Evolutionary conservation across 2,329 filamentous ascomycete species (phyloP).

Genomic region (Hymenoscyphus infarciens): DNA sequence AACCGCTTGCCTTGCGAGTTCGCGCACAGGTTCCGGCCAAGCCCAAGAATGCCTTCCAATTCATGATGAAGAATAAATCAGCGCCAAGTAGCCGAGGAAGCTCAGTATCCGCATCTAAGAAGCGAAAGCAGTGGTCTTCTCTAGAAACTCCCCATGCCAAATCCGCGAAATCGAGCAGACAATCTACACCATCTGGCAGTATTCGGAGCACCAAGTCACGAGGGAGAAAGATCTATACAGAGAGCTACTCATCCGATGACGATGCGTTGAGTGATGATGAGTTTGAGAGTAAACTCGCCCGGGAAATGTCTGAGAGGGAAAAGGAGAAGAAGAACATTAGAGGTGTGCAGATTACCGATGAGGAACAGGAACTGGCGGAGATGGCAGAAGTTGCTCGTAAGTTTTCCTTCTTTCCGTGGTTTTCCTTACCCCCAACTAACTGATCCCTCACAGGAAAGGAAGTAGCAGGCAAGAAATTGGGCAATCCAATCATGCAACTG

Average conservation of each 20-base stretch:
- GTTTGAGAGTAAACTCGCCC: slow-evolving; percentile 75
- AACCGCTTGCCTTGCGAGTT: slow-evolving; percentile 28
- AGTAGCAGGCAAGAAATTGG: slow-evolving; percentile 85
- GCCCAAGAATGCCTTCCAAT: slow-evolving; percentile 44
- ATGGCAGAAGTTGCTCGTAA: slow-evolving; percentile 74
- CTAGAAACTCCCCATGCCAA: slow-evolving; percentile 51
- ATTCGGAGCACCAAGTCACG: slow-evolving; percentile 48
- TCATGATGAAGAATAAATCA: slow-evolving; percentile 37
- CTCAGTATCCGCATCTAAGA: slow-evolving; percentile 49
- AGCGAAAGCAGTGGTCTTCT: slow-evolving; percentile 46
- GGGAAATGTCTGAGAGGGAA: slow-evolving; percentile 50
- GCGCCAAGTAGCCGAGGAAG: slow-evolving; percentile 9
- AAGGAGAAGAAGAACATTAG: slow-evolving; percentile 39
- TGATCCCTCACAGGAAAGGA: slow-evolving; percentile 59
- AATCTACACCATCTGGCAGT: slow-evolving; percentile 64
- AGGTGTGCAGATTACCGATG: slow-evolving; percentile 37
- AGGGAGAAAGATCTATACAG: slow-evolving; percentile 43
- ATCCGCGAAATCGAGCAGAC: slow-evolving; percentile 69
- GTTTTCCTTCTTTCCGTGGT: slow-evolving; percentile 32
- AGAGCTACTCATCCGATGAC: slow-evolving; percentile 57
- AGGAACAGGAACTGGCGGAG: slow-evolving; percentile 62
- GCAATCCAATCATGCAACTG: slow-evolving; percentile 89
- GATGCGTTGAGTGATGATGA: slow-evolving; percentile 72
- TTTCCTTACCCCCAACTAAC: slow-evolving; percentile 31
- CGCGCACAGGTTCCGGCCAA: slow-evolving; percentile 19